Evolutionary conservation across 1,284 basidiomycete genomes (phyloP), one percentile per base, ranked within the genome.

Genomic region (Marasmius oreades): DNA sequence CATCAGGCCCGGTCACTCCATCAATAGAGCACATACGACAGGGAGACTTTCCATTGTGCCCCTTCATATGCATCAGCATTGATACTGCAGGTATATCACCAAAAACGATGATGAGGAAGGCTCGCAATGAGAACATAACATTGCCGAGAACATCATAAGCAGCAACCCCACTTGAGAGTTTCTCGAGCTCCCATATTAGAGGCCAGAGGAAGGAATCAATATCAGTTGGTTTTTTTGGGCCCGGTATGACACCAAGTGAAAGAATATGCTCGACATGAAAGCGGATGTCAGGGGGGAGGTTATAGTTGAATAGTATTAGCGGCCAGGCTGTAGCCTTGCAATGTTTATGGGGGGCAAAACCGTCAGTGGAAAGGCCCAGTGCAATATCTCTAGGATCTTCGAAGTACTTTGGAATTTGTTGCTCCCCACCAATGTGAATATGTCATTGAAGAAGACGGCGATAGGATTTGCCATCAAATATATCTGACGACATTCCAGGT

Each of bases 31-130:
- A 61, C 26, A 56, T 51, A 2, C 51, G 24, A 26, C 59, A 61
- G 12, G 57, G 57, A 22, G 45, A 20, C 8, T 56, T 10, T 14
- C 55, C 55, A 20, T 61, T 61, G 28, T 61, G 59, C 12, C 63
- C 61, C 33, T 57, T 59, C 55, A 64, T 61, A 12, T 42, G 48
- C 48, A 59, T 61, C 0, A 58, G 23, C 34, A 71, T 69, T 0
- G 71, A 69, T 1, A 74, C 60, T 0, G 73, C 74, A 5, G 70
- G 74, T 26, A 73, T 72, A 55, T 76, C 72, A 3, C 73, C 68
- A 47, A 67, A 70, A 6, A 68, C 61, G 5, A 70, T 51, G 12
- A 74, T 66, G 23, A 72, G 64, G 46, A 67, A 72, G 0, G 69
- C 71, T 34, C 56, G 67, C 0, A 75, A 63, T 1, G 43, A 45